phyloP scores from a whole-genome alignment of 306 rosid genomes.

The Notholithocarpus densiflorus region DNA sequence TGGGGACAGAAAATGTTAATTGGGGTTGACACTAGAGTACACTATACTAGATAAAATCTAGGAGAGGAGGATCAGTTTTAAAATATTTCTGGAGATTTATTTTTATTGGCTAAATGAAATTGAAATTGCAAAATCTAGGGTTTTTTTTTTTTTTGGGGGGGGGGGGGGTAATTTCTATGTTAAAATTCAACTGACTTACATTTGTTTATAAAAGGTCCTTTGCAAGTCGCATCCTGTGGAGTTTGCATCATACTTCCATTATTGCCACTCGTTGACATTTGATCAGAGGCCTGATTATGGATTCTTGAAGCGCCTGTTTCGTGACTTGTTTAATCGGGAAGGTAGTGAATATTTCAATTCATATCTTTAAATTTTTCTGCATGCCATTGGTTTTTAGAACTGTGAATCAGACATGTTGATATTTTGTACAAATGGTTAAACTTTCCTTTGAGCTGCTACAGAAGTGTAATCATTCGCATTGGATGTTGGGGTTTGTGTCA shows the following conservation, averaged over 20 bases:
- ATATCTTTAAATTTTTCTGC: constrained; percentile 12
- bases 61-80: background rate
- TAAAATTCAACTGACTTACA: constrained; percentile 18
- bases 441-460: constrained; percentile 3
- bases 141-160: no score
- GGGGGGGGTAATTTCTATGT: background rate
- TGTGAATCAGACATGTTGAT: constrained; percentile 9
- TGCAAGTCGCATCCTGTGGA: constrained; percentile 66
- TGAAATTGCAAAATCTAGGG: no score
- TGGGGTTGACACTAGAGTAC: background rate
- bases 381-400: constrained; percentile 6
- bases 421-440: constrained; percentile 11
- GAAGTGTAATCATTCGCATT: constrained; percentile 3
- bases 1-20: background rate
- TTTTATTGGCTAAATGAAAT: background rate
- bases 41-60: background rate
- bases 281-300: constrained; percentile 76
- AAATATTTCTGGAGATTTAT: background rate
- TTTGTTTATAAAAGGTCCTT: constrained; percentile 43
- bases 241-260: constrained; percentile 66
- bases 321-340: constrained; percentile 56
- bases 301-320: constrained; percentile 63
- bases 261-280: constrained; percentile 66
- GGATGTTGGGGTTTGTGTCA: background rate
- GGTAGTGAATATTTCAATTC: constrained; percentile 33